A percentile compares a stretch with the other conserved stretches of the same genome.
Evolutionary conservation across 2,329 filamentous ascomycete species (phyloP).

Genomic region (Cryphonectria naterciae): DNA sequence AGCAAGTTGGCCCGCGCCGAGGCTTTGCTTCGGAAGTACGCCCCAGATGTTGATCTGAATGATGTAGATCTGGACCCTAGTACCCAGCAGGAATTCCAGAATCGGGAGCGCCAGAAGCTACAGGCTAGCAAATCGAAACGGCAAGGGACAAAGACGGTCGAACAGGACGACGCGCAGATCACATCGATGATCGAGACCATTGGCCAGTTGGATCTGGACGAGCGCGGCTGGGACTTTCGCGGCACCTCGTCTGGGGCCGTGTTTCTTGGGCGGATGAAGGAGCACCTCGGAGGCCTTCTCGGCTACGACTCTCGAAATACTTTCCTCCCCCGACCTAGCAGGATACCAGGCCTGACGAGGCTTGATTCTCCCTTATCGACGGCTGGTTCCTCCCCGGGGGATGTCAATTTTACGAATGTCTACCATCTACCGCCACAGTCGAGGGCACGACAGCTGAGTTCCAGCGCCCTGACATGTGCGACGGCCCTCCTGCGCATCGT

Average conservation of each 20-base stretch:
- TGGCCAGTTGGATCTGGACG: conserved; percentile 88
- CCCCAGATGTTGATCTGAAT: conserved; percentile 83
- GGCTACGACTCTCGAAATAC: conserved; percentile 65
- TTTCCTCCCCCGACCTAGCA: conserved; percentile 58
- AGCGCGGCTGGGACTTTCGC: conserved; percentile 93
- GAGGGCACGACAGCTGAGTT: conserved; percentile 56
- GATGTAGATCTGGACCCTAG: conserved; percentile 81
- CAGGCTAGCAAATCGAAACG: conserved; percentile 48
- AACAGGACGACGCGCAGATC: conserved; percentile 71
- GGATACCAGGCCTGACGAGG: conserved; percentile 54
- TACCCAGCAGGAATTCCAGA: conserved; percentile 70
- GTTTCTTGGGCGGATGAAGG: conserved; percentile 84
- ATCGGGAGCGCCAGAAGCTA: conserved; percentile 55
- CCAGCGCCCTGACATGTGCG: conserved; percentile 60
- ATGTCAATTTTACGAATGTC: conserved; percentile 55
- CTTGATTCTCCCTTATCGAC: conserved; percentile 72
- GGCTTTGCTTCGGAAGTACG: conserved; percentile 74
- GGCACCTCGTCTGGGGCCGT: conserved; percentile 90
- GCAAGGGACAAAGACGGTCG: conserved; percentile 39
- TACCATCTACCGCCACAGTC: conserved; percentile 72
- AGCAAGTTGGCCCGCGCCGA: conserved; percentile 82
- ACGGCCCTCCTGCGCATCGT: conserved; percentile 70
- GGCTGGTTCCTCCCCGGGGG: conserved; percentile 64
- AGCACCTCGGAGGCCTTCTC: conserved; percentile 80
- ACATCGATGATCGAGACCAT: conserved; percentile 95